Evolutionary conservation across 2,329 filamentous ascomycete species (phyloP), one percentile per base, ranked within the genome.

Genomic region (Aspergillus melleus): DNA sequence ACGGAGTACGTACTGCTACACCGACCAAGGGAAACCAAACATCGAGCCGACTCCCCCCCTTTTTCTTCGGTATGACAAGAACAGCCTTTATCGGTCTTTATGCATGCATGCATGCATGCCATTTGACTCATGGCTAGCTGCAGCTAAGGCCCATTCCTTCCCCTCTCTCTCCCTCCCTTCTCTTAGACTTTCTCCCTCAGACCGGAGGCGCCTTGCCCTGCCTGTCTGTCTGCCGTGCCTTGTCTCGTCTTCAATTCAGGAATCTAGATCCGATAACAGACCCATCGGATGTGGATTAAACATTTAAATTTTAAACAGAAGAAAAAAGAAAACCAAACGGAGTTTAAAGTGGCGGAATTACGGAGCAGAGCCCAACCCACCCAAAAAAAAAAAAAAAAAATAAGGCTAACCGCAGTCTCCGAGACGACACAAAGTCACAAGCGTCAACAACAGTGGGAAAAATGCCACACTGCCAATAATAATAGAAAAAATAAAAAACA

Each of bases 71-170:
- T 53, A 53, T 39, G 29, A 24, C 46, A 49, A 36, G 36, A 24
- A 55, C 44, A 16, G 53, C 32, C 19, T 20, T 42, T 22, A 51
- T 51, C 54, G 26, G 22, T 56, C 42, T 29, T 44, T 54, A 57
- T 64, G 57, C 60, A 52, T 64, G 57, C 59, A 64, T 56, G 58
- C 55, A 64, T 60, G 57, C 58, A 57, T 55, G 56, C 60, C 58
- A 62, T 60, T 62, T 61, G 58, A 62, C 62, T 62, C 60, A 60
- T 64, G 62, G 60, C 60, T 50, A 55, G 55, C 60, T 62, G 62
- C 60, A 60, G 60, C 54, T 59, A 12, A 44, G 49, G 47, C 26
- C 49, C 54, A 29, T 42, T n/a, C 36, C 36, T n/a, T 8, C 11
- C 32, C 11, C 32, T 36, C 14, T 14, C 32, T 14, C 5, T 36